Evolutionary conservation across 495 filamentous ascomycete species (phyloP).

Genomic region (Penicillium parvum): DNA sequence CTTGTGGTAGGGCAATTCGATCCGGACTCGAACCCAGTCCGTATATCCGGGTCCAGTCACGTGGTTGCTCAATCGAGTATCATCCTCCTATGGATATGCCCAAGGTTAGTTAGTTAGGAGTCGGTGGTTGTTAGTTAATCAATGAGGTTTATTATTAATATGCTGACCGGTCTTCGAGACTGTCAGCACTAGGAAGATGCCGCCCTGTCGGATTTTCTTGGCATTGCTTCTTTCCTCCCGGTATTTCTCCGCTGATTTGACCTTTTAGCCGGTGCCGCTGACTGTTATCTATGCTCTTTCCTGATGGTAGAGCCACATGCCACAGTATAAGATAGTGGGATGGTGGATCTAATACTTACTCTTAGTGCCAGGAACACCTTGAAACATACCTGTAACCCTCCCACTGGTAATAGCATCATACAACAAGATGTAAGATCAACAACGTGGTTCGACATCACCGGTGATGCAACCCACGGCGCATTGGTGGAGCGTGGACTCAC

Average conservation of each 20-base stretch:
- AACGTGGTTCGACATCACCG: slow-evolving; percentile 1
- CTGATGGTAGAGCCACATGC: too few relatives aligned
- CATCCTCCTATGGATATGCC: slow-evolving; percentile 8
- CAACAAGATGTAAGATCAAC: slow-evolving; percentile 1
- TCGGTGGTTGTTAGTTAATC: too few relatives aligned
- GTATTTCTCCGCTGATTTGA: background rate
- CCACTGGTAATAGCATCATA: background rate
- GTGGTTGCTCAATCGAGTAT: slow-evolving; percentile 7
- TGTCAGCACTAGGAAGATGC: slow-evolving; percentile 6
- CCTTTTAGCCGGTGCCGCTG: background rate
- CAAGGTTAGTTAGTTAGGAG: background rate
- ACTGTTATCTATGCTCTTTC: background rate
- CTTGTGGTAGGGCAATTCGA: slow-evolving; percentile 2
- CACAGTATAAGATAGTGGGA: background rate
- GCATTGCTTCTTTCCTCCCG: slow-evolving; percentile 17
- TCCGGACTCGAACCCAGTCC: slow-evolving; percentile 11
- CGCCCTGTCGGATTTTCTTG: slow-evolving; percentile 5
- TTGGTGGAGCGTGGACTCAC: background rate
- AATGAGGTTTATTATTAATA: too few relatives aligned
- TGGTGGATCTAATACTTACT: background rate
- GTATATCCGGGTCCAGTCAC: slow-evolving; percentile 15
- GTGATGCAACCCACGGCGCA: slow-evolving; percentile 13
- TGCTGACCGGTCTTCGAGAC: too few relatives aligned
- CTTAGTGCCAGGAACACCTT: background rate
- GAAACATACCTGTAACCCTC: too few relatives aligned